Conservation (phyloP, 2,329 filamentous ascomycete genomes). For the Verticillium klebahnii region DNA sequence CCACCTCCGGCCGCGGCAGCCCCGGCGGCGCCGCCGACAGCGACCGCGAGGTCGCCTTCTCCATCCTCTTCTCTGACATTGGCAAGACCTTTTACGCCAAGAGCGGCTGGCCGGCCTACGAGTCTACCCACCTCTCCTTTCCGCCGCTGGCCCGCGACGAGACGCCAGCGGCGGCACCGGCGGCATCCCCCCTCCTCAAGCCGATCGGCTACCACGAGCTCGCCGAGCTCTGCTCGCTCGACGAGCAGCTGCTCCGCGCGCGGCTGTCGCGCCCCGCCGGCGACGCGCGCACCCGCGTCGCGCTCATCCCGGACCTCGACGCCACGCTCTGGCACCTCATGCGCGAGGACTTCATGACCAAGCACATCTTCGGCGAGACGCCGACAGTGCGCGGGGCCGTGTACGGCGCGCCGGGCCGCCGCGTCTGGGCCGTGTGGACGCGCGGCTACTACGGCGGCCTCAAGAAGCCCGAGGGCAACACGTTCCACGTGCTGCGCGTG, state of each 20-base stretch:
- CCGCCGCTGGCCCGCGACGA: conserved; percentile 24
- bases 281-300: conserved; percentile 49
- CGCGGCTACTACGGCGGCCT: conserved; percentile 58
- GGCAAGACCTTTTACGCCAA: conserved; percentile 76
- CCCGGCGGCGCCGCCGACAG: neutral
- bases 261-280: conserved; percentile 37
- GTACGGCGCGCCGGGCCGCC: conserved; percentile 43
- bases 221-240: conserved; percentile 53
- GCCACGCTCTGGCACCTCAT: conserved; percentile 73
- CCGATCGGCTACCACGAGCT: conserved; percentile 58
- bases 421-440: conserved; percentile 73
- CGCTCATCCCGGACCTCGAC: conserved; percentile 63
- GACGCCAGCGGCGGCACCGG: conserved; percentile 7
- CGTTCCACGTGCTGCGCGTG: conserved; percentile 64
- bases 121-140: conserved; percentile 68
- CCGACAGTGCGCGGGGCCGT: conserved; percentile 69
- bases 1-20: neutral
- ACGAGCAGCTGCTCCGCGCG: conserved; percentile 57
- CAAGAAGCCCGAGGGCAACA: conserved; percentile 54
- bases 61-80: conserved; percentile 81
- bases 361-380: conserved; percentile 50
- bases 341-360: conserved; percentile 73
- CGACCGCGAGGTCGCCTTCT: conserved; percentile 49
- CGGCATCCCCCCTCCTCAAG: conserved; percentile 20
- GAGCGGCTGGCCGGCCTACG: conserved; percentile 71